phyloP scores from a whole-genome alignment of 2,329 filamentous ascomycete species.

The Ophiostoma pallidulum region DNA sequence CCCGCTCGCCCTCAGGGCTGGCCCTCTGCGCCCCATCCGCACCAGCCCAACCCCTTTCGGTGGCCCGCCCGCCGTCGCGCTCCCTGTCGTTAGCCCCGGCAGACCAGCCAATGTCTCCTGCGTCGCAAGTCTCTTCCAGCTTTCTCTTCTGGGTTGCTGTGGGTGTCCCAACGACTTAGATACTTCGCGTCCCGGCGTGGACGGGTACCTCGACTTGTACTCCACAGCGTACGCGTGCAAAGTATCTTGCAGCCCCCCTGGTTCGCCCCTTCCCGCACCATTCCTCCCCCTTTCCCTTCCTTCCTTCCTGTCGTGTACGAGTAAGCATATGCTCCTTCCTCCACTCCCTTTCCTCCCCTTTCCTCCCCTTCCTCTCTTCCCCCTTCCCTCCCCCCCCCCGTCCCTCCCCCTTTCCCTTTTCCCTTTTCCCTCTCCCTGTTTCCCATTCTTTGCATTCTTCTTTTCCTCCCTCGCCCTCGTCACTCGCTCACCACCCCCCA shows the following conservation, averaged over 20 bases:
- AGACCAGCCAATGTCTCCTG: too few relatives aligned
- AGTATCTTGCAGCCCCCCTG: background rate
- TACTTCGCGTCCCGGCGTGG: too few relatives aligned
- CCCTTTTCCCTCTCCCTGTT: background rate
- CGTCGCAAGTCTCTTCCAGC: too few relatives aligned
- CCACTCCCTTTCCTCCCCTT: background rate
- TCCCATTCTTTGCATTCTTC: background rate
- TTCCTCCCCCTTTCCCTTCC: background rate
- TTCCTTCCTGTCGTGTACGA: background rate
- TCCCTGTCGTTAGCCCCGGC: too few relatives aligned
- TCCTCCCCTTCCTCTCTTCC: constrained; percentile 17
- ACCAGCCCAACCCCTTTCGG: too few relatives aligned
- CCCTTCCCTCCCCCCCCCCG: constrained; percentile 22
- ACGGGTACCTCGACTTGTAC: too few relatives aligned
- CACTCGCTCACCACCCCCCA: constrained; percentile 8
- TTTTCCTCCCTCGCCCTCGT: constrained; percentile 9
- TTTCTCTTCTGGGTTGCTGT: too few relatives aligned
- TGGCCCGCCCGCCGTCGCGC: too few relatives aligned
- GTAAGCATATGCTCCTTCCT: too few relatives aligned
- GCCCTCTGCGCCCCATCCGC: too few relatives aligned
- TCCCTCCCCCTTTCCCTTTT: constrained; percentile 18
- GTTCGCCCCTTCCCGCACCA: constrained; percentile 1
- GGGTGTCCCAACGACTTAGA: too few relatives aligned
- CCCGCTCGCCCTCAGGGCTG: background rate
- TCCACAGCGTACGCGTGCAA: too few relatives aligned